Percentiles rank a stretch among this genome's conserved stretches.
Conservation (phyloP, 1,284 basidiomycete species). For the Blastosporella zonata region DNA sequence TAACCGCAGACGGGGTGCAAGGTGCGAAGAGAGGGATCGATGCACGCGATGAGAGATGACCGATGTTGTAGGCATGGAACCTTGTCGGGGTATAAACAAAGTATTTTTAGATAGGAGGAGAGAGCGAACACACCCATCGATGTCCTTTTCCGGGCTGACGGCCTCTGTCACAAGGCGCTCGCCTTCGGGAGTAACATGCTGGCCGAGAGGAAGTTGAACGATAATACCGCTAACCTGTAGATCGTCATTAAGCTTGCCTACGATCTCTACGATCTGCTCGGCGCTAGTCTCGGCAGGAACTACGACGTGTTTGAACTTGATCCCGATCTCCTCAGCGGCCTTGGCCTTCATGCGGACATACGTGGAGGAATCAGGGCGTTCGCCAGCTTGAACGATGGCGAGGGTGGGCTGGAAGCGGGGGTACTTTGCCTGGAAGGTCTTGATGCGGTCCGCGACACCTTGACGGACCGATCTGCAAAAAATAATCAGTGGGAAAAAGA, state of each 20-base stretch:
- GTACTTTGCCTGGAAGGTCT: slow-evolving; percentile 54
- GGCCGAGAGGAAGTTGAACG: slow-evolving; percentile 95
- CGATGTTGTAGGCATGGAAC: slow-evolving; percentile 99
- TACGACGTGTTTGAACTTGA: slow-evolving; percentile 81
- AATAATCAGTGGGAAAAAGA: neutral
- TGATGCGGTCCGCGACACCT: slow-evolving; percentile 67
- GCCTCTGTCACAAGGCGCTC: slow-evolving; percentile 93
- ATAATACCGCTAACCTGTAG: slow-evolving; percentile 85
- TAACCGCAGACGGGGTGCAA: slow-evolving; percentile 94
- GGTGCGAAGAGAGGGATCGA: slow-evolving; percentile 90
- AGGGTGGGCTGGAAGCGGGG: slow-evolving; percentile 89
- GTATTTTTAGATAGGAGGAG: slow-evolving; percentile 15
- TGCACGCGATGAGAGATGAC: slow-evolving; percentile 89
- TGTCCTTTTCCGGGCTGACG: slow-evolving; percentile 93
- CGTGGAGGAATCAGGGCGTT: slow-evolving; percentile 83
- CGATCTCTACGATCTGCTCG: slow-evolving; percentile 75
- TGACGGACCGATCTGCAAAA: slow-evolving; percentile 72
- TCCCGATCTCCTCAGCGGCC: slow-evolving; percentile 93
- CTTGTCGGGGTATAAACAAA: slow-evolving; percentile 35
- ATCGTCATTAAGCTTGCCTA: slow-evolving; percentile 85
- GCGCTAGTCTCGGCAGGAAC: slow-evolving; percentile 74
- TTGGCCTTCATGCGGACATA: slow-evolving; percentile 99
- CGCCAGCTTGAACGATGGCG: slow-evolving; percentile 93
- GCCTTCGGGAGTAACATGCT: slow-evolving; percentile 79
- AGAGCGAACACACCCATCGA: slow-evolving; percentile 74